These are phyloP conservation scores for Phaffomyces antillensis DNA, from an alignment of 805 yeast genomes.

Conservation along the genomic window DNA sequence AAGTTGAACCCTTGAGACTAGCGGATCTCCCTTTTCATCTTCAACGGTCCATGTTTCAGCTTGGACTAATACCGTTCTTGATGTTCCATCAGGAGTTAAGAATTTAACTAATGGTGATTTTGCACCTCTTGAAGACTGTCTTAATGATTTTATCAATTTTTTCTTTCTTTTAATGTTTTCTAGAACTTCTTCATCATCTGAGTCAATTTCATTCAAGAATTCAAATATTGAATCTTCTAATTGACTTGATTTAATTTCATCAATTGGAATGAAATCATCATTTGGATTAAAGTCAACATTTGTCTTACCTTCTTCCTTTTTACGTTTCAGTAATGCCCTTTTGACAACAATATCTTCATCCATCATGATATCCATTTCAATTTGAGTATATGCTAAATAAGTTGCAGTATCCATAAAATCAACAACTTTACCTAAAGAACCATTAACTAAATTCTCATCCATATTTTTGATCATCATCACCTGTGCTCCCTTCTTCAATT, in stretches of 20 bases:
- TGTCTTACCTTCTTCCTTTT: background rate
- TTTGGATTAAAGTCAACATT: background rate
- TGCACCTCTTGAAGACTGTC: conserved; percentile 36
- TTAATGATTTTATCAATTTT: conserved; percentile 34
- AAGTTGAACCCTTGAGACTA: conserved; percentile 71
- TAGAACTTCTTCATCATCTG: conserved; percentile 22
- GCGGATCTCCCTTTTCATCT: conserved; percentile 59
- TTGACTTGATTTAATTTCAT: conserved; percentile 6
- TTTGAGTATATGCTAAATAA: conserved; percentile 31
- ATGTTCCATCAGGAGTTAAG: conserved; percentile 57
- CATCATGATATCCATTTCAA: conserved; percentile 16
- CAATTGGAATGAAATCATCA: conserved; percentile 1
- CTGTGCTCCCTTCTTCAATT: conserved; percentile 65
- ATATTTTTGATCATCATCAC: conserved; percentile 78
- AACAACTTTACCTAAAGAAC: conserved; percentile 64
- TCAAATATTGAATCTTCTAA: conserved; percentile 44
- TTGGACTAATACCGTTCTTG: conserved; percentile 69
- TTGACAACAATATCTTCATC: conserved; percentile 18
- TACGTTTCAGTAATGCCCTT: conserved; percentile 3
- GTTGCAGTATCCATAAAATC: conserved; percentile 50
- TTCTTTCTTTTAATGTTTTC: conserved; percentile 41
- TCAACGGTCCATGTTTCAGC: conserved; percentile 80
- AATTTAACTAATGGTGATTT: conserved; percentile 77
- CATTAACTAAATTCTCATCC: conserved; percentile 68
- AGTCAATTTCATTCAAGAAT: conserved; percentile 29